phyloP scores from a whole-genome alignment of 2,329 filamentous ascomycete species.

The Verticillium longisporum region DNA sequence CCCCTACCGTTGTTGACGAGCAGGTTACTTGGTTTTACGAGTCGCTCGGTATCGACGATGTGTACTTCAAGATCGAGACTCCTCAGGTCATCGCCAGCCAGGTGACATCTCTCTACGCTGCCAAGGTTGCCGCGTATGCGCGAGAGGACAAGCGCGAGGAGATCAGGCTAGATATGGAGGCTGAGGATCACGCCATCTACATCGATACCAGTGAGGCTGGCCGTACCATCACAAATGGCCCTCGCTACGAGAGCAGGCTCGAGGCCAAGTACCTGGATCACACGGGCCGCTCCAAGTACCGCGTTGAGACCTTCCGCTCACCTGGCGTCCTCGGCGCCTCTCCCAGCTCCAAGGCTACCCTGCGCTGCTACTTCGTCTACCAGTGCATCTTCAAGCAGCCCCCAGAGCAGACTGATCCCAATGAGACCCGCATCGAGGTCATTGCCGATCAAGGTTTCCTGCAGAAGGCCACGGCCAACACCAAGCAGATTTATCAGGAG shows the following conservation, averaged over 20 bases:
- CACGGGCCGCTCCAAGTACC: slow-evolving; percentile 68
- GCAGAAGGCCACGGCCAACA: slow-evolving; percentile 93
- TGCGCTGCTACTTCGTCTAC: slow-evolving; percentile 98
- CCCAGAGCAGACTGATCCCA: slow-evolving; percentile 61
- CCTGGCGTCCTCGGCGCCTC: slow-evolving; percentile 67
- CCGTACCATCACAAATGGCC: slow-evolving; percentile 66
- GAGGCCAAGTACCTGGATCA: slow-evolving; percentile 93
- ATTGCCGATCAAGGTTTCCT: slow-evolving; percentile 92
- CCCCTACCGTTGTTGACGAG: slow-evolving; percentile 70
- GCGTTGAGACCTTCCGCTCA: slow-evolving; percentile 95
- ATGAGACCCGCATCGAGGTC: slow-evolving; percentile 82
- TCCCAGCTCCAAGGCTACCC: slow-evolving; percentile 66
- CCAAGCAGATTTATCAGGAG: slow-evolving; percentile 90
- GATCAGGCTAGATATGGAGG: slow-evolving; percentile 94
- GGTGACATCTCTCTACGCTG: slow-evolving; percentile 92
- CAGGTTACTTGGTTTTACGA: slow-evolving; percentile 98
- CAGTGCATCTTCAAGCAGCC: slow-evolving; percentile 82
- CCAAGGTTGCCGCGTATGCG: slow-evolving; percentile 90
- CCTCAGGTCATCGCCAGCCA: slow-evolving; percentile 85
- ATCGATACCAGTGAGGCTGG: slow-evolving; percentile 96
- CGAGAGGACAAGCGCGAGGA: slow-evolving; percentile 91
- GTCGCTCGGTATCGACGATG: slow-evolving; percentile 94
- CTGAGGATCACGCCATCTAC: slow-evolving; percentile 90
- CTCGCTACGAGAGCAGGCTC: slow-evolving; percentile 88
- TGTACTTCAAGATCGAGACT: slow-evolving; percentile 90